phyloP scores from a whole-genome alignment of 1,284 basidiomycete species.

The Cryptococcus sp. region DNA sequence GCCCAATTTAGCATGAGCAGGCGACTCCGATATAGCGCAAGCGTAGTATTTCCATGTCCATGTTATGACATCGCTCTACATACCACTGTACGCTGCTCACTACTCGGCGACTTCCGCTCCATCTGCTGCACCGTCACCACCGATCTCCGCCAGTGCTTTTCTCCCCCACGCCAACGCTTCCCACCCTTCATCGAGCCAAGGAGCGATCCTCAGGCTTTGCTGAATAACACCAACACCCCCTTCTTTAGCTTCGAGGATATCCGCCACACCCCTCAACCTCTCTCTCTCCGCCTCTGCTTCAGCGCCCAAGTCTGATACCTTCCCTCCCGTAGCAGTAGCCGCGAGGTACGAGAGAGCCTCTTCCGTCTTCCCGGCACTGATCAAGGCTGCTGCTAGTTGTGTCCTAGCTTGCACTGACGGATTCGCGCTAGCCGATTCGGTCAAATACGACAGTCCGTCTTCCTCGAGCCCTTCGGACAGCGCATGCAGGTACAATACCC shows the following conservation, averaged over 20 bases:
- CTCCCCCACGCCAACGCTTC: slow-evolving; percentile 44
- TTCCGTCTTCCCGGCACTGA: slow-evolving; percentile 28
- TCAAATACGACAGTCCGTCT: slow-evolving; percentile 21
- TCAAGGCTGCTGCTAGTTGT: slow-evolving; percentile 25
- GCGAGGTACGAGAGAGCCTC: slow-evolving; percentile 41
- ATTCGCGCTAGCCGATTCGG: slow-evolving; percentile 12
- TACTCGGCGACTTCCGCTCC: too few relatives aligned
- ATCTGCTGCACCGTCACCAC: too few relatives aligned
- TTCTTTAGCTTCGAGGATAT: slow-evolving; percentile 32
- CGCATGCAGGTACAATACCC: slow-evolving; percentile 36
- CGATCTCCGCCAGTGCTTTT: slow-evolving; percentile 21
- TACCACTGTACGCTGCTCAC: too few relatives aligned
- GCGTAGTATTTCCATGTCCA: too few relatives aligned
- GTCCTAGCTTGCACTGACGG: slow-evolving; percentile 17
- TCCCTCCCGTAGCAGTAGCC: neutral
- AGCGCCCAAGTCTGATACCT: slow-evolving; percentile 54
- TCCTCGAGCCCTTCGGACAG: slow-evolving; percentile 17
- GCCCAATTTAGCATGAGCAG: too few relatives aligned
- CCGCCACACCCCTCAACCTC: slow-evolving; percentile 35
- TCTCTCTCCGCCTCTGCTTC: slow-evolving; percentile 18
- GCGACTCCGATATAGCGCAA: too few relatives aligned
- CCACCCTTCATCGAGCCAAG: slow-evolving; percentile 65
- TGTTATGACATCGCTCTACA: too few relatives aligned
- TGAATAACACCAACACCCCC: slow-evolving; percentile 57
- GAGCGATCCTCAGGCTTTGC: slow-evolving; percentile 67